A percentile compares a stretch with the other conserved stretches of the same genome.
Conservation (phyloP, 2,329 filamentous ascomycete genomes). For the Exophiala sp. region DNA sequence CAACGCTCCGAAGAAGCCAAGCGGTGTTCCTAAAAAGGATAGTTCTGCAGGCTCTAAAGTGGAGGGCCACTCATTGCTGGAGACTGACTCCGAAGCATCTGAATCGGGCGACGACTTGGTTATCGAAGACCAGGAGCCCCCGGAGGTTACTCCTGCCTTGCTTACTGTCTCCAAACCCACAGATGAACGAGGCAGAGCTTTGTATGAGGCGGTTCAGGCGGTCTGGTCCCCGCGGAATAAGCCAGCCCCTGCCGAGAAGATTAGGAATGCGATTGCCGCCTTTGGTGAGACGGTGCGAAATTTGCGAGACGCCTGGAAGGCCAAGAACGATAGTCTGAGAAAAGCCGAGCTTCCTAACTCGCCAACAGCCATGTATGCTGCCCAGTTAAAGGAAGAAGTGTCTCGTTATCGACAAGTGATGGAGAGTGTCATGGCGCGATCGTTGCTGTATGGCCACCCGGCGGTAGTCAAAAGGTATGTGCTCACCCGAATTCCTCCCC, state of each 20-base stretch:
- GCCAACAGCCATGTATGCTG: conserved; percentile 41
- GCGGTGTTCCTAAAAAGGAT: conserved; percentile 27
- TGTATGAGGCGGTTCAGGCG: conserved; percentile 56
- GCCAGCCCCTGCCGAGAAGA: conserved; percentile 44
- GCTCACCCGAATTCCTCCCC: conserved; percentile 15
- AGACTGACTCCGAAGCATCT: conserved; percentile 44
- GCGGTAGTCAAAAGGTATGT: conserved; percentile 48
- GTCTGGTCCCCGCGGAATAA: conserved; percentile 55
- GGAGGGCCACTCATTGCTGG: conserved; percentile 20
- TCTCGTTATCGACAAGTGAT: conserved; percentile 53
- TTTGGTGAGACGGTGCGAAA: conserved; percentile 56
- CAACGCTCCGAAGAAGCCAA: conserved; percentile 24
- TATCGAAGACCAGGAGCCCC: conserved; percentile 47
- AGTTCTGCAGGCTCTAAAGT: conserved; percentile 8
- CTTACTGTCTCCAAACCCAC: conserved; percentile 47
- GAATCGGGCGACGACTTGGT: conserved; percentile 41
- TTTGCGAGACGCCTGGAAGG: conserved; percentile 57
- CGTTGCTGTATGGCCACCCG: conserved; percentile 42
- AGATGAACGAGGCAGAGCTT: conserved; percentile 42
- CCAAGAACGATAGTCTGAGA: conserved; percentile 50
- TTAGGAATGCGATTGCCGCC: conserved; percentile 50
- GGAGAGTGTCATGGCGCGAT: conserved; percentile 44
- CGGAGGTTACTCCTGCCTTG: conserved; percentile 52
- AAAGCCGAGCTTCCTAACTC: conserved; percentile 52
- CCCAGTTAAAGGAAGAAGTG: conserved; percentile 52